Evolutionary conservation across 345 rosid genomes (phyloP).

Genomic region (Euphorbia peplus): DNA sequence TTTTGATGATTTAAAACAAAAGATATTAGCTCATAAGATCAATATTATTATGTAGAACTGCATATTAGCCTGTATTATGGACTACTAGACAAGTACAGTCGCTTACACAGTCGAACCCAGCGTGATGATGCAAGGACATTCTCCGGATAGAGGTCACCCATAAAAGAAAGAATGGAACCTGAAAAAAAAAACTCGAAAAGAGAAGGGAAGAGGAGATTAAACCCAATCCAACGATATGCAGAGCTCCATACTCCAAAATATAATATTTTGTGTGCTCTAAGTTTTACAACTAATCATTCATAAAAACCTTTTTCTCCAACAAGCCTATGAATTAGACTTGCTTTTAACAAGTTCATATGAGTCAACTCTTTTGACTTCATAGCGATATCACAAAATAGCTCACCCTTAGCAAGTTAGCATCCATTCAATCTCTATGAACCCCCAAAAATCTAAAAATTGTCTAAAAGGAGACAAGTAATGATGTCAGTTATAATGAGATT

Average conservation of each 20-base stretch:
- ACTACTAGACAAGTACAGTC: conserved; percentile 7
- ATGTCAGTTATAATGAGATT: background rate
- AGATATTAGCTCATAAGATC: background rate
- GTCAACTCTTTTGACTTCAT: background rate
- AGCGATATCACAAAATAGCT: background rate
- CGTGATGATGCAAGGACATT: conserved; percentile 80
- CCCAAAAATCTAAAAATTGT: background rate
- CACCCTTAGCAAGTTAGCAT: background rate
- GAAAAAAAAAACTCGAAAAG: no score
- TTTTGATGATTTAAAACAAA: background rate
- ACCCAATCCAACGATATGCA: background rate
- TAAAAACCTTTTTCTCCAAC: background rate
- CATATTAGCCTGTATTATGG: background rate
- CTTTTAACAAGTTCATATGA: background rate
- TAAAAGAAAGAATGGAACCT: conserved; percentile 81
- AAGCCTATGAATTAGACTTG: background rate
- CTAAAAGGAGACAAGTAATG: background rate
- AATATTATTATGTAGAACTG: background rate
- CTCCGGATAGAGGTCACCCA: conserved; percentile 75
- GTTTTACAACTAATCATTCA: background rate
- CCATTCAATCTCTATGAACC: background rate
- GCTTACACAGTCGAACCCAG: conserved; percentile 83
- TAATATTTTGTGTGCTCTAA: background rate
- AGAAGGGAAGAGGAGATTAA: background rate
- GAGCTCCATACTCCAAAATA: background rate